Conservation (phyloP, 2,329 filamentous ascomycete species). For the Mollisia scopiformis region DNA sequence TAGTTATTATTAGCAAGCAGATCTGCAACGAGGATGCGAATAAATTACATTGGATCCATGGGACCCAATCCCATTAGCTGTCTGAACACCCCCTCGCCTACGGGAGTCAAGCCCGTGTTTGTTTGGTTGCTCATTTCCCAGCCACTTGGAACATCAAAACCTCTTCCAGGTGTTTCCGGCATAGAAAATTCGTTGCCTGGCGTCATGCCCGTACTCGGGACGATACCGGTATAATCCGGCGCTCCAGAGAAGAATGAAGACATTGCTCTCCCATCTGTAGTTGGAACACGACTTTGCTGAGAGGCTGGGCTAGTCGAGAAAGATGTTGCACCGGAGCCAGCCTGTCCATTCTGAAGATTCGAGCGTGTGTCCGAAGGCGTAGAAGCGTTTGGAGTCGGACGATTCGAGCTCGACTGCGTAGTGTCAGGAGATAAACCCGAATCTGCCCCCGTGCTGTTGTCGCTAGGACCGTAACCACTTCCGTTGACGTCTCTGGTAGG, state of each 20-base stretch:
- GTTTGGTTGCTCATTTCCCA: conserved; percentile 44
- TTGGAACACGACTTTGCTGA: conserved; percentile 29
- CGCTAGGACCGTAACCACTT: conserved; percentile 45
- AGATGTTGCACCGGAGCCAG: conserved; percentile 46
- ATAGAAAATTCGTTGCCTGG: conserved; percentile 42
- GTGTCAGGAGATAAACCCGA: conserved; percentile 30
- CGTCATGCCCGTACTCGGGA: conserved; percentile 26
- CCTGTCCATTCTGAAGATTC: conserved; percentile 27
- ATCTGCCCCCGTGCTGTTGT: conserved; percentile 42
- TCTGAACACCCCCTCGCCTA: conserved; percentile 59
- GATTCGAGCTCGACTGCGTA: conserved; percentile 44
- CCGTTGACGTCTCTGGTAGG: conserved; percentile 27
- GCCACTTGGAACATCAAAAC: conserved; percentile 46
- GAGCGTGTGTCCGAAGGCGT: conserved; percentile 45
- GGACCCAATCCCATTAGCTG: conserved; percentile 61
- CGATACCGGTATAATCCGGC: conserved; percentile 25
- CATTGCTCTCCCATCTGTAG: conserved; percentile 41
- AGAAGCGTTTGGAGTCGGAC: conserved; percentile 64
- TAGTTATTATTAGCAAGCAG: conserved; percentile 14
- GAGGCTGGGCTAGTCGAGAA: conserved; percentile 56
- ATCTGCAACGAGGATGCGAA: background rate
- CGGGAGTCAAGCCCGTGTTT: conserved; percentile 53
- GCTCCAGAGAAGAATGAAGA: conserved; percentile 30
- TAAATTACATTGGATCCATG: conserved; percentile 61
- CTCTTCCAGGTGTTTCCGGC: conserved; percentile 41